A percentile compares a stretch with the other conserved stretches of the same genome.
Evolutionary conservation across 495 filamentous ascomycete species (phyloP).

Genomic region (Niebla homalea): DNA sequence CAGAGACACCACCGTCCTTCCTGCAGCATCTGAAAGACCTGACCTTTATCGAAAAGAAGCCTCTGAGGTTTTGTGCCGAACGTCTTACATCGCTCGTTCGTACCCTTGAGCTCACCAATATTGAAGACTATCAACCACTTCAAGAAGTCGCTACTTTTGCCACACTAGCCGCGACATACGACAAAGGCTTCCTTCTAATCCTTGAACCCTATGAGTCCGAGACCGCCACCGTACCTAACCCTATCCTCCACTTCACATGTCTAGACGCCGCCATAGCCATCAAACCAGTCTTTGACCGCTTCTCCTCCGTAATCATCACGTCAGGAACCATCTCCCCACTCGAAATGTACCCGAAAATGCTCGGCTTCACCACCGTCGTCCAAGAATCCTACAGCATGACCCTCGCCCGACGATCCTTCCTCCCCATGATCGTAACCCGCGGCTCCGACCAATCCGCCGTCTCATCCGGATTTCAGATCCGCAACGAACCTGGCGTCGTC

Average conservation of each 20-base stretch:
- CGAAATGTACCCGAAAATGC: conserved; percentile 99
- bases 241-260: conserved; percentile 89
- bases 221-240: conserved; percentile 88
- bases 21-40: conserved; percentile 85
- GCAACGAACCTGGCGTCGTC: conserved; percentile 87
- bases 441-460: conserved; percentile 88
- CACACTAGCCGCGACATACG: conserved; percentile 94
- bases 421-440: conserved; percentile 94
- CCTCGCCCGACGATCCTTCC: conserved; percentile 82
- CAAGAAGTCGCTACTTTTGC: conserved; percentile 98
- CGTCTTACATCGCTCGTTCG: conserved; percentile 87
- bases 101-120: conserved; percentile 90
- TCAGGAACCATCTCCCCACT: conserved; percentile 93
- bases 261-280: conserved; percentile 97
- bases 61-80: conserved; percentile 89
- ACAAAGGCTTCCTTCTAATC: conserved; percentile 92
- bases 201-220: conserved; percentile 95
- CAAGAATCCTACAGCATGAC: conserved; percentile 98
- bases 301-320: conserved; percentile 95
- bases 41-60: conserved; percentile 96
- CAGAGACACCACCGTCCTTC: conserved; percentile 91
- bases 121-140: conserved; percentile 92
- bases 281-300: conserved; percentile 93
- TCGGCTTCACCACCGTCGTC: conserved; percentile 78
- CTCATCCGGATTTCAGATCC: conserved; percentile 80